Percentiles rank a stretch among this genome's conserved stretches.
These are phyloP conservation scores for Acanthamoeba comandoni DNA, from an alignment of 208 protist genomes.

Conservation along the genomic window DNA sequence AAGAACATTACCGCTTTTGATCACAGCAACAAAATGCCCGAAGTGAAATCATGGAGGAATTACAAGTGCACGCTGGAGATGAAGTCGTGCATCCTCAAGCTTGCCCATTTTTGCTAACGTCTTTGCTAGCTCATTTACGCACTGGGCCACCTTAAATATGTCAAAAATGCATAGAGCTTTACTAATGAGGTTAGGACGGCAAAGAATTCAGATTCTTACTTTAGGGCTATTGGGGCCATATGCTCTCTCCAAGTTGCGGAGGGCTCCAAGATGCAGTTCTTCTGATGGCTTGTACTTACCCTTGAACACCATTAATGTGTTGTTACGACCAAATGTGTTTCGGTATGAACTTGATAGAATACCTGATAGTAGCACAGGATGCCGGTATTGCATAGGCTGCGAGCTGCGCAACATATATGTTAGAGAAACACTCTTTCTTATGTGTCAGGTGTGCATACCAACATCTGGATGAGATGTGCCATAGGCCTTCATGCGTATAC, in stretches of 20 bases:
- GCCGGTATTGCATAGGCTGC: slow-evolving; percentile 69
- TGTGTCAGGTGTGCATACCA: background rate
- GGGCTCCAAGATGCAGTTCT: slow-evolving; percentile 72
- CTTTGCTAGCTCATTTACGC: slow-evolving; percentile 71
- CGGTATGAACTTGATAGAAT: background rate
- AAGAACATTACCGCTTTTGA: background rate
- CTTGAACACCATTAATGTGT: background rate
- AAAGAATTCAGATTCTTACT: background rate
- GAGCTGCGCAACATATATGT: background rate
- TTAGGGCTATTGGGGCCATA: slow-evolving; percentile 71
- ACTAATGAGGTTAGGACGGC: background rate
- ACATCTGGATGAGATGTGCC: slow-evolving; percentile 73
- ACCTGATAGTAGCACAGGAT: slow-evolving; percentile 71
- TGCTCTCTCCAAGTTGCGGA: slow-evolving; percentile 61
- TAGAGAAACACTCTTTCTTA: background rate
- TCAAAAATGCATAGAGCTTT: background rate
- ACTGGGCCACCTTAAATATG: slow-evolving; percentile 48
- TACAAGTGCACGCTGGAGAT: slow-evolving; percentile 60
- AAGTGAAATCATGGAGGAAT: background rate
- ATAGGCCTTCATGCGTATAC: slow-evolving; percentile 71
- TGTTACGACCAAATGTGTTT: too few relatives aligned
- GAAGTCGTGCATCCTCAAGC: slow-evolving; percentile 31
- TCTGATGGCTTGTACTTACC: slow-evolving; percentile 75
- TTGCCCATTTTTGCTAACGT: slow-evolving; percentile 73
- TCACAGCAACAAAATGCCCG: background rate